Percentiles rank a stretch among this genome's conserved stretches.
phyloP scores from a whole-genome alignment of 1,284 basidiomycete genomes.

The Lignosus rhinocerotis region DNA sequence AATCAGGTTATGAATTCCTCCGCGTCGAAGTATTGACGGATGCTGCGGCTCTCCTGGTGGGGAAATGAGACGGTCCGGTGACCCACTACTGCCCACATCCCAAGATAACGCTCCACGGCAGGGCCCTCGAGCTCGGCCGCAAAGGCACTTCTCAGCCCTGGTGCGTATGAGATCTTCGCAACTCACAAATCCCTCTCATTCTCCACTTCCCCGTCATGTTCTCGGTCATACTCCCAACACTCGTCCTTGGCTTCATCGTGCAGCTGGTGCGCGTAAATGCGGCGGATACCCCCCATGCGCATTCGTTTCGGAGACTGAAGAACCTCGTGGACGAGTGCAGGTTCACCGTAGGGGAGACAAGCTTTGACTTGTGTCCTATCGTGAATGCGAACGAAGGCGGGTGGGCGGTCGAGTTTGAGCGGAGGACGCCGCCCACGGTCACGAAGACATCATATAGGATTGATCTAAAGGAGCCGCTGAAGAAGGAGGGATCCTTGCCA shows the following conservation, averaged over 20 bases:
- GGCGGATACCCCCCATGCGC: not conserved
- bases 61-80: constrained; percentile 16
- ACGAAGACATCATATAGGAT: constrained; percentile 34
- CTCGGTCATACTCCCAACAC: not conserved
- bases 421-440: constrained; percentile 34
- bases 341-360: constrained; percentile 27
- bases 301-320: constrained; percentile 8
- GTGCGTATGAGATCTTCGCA: not conserved
- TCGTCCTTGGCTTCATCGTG: not conserved
- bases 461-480: constrained; percentile 30
- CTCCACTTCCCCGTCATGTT: not conserved
- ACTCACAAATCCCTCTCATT: not conserved
- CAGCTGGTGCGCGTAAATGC: not conserved
- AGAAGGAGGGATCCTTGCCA: constrained; percentile 23
- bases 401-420: constrained; percentile 25
- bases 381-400: constrained; percentile 25
- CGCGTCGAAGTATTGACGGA: constrained; percentile 8
- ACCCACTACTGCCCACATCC: constrained; percentile 5
- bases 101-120: constrained; percentile 15
- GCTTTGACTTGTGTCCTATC: constrained; percentile 36
- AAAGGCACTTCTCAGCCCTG: not conserved
- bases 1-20: not conserved
- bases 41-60: constrained; percentile 9
- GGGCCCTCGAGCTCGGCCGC: constrained; percentile 6
- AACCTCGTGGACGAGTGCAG: constrained; percentile 29